Evolutionary conservation across 495 filamentous ascomycete species (phyloP).

Genomic region (Immersiella caudata): DNA sequence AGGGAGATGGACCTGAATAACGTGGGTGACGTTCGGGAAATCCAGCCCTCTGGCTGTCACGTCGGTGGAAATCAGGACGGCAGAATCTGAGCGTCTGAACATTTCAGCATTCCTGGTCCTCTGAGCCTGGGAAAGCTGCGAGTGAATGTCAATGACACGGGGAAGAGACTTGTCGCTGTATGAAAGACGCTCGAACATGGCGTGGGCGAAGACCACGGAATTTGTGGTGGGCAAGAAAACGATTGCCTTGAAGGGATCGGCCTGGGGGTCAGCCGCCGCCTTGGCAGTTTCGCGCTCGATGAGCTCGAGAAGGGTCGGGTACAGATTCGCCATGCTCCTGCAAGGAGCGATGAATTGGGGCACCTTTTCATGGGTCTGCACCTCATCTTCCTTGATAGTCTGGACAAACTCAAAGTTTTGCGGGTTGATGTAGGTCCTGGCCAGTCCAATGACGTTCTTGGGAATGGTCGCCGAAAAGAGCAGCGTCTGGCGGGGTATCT

Average conservation of each 20-base stretch:
- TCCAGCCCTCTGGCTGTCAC: slow-evolving; percentile 97
- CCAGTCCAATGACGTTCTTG: slow-evolving; percentile 76
- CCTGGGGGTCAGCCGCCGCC: slow-evolving; percentile 35
- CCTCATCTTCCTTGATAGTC: slow-evolving; percentile 78
- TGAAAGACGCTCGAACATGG: slow-evolving; percentile 60
- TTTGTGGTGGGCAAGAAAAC: slow-evolving; percentile 83
- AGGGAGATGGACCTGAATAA: slow-evolving; percentile 81
- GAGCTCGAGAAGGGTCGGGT: slow-evolving; percentile 78
- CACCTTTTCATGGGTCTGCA: slow-evolving; percentile 79
- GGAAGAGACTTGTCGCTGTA: slow-evolving; percentile 28
- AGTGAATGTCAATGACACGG: slow-evolving; percentile 73
- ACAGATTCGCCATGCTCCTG: slow-evolving; percentile 70
- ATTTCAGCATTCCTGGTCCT: slow-evolving; percentile 67
- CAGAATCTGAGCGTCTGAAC: slow-evolving; percentile 68
- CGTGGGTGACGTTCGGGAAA: slow-evolving; percentile 89
- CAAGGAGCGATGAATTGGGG: slow-evolving; percentile 72
- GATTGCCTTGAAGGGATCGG: slow-evolving; percentile 86
- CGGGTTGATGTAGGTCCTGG: slow-evolving; percentile 55
- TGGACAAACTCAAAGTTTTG: slow-evolving; percentile 77
- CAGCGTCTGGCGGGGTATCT: slow-evolving; percentile 78
- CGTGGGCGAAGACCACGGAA: slow-evolving; percentile 63
- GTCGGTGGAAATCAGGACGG: slow-evolving; percentile 87
- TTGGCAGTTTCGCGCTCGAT: slow-evolving; percentile 56
- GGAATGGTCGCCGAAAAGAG: slow-evolving; percentile 94
- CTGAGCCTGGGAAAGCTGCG: slow-evolving; percentile 67